Evolutionary conservation across 2,329 filamentous ascomycete genomes (phyloP).

Genomic region (Penicillium expansum): DNA sequence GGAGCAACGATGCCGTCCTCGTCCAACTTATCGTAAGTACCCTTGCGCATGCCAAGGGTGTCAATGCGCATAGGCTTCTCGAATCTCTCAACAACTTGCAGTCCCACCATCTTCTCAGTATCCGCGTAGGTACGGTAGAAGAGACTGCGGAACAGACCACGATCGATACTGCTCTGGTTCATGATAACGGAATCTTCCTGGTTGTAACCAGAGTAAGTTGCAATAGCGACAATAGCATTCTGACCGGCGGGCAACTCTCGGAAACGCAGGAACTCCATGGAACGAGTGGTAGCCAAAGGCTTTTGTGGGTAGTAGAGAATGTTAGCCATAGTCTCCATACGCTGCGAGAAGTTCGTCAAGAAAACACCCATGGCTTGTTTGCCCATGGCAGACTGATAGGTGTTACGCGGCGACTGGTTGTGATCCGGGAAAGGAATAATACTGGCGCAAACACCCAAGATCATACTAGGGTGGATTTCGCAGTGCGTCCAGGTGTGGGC

Average conservation of each 20-base stretch:
- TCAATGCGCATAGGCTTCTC: constrained; percentile 90
- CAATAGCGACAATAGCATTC: constrained; percentile 97
- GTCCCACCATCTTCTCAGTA: constrained; percentile 91
- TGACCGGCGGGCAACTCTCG: constrained; percentile 93
- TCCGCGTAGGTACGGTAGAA: constrained; percentile 98
- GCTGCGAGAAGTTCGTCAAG: constrained; percentile 91
- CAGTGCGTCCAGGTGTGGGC: constrained; percentile 96
- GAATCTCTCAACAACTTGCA: constrained; percentile 88
- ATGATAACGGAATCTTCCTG: constrained; percentile 99
- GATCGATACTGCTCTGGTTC: constrained; percentile 99
- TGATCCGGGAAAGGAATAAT: constrained; percentile 99
- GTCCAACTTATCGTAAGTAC: constrained; percentile 95
- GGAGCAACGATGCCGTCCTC: constrained; percentile 93
- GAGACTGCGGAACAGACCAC: constrained; percentile 92
- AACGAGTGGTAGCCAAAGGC: constrained; percentile 88
- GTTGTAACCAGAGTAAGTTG: constrained; percentile 97
- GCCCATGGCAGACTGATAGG: constrained; percentile 98
- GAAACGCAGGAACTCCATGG: constrained; percentile 99
- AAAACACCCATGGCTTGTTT: constrained; percentile 99
- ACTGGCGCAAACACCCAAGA: constrained; percentile 94
- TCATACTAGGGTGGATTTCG: constrained; percentile 99
- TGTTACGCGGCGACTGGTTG: constrained; percentile 96
- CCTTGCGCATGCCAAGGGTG: constrained; percentile 88
- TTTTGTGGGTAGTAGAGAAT: constrained; percentile 99
- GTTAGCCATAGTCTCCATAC: constrained; percentile 99